A percentile compares a stretch with the other conserved stretches of the same genome.
phyloP scores from a whole-genome alignment of 148 eudicot species.

The Polygonum maritimum region DNA sequence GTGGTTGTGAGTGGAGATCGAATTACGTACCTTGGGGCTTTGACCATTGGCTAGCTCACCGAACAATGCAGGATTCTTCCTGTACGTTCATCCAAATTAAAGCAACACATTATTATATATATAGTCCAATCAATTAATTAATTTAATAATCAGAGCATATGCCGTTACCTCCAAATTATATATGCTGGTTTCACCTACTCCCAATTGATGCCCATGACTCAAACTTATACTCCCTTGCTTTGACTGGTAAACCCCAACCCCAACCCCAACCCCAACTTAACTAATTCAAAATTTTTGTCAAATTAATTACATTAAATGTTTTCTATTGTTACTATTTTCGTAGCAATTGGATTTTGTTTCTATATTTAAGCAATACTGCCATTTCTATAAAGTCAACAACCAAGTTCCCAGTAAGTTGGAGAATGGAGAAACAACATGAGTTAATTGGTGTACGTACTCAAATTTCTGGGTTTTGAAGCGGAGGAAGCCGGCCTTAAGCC shows the following conservation, averaged over 20 bases:
- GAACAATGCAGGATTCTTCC: constrained; percentile 47
- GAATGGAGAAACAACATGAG: no score
- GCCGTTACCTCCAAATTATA: no score
- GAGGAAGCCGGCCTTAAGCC: constrained; percentile 7
- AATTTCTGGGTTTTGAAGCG: constrained; percentile 4
- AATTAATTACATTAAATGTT: not conserved
- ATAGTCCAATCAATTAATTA: no score
- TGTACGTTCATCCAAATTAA: not conserved
- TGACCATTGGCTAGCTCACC: constrained; percentile 50
- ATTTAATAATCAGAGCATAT: no score
- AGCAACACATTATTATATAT: no score
- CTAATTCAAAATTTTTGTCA: no score
- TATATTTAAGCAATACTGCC: not conserved
- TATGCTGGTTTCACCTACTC: not conserved
- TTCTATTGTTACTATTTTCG: not conserved
- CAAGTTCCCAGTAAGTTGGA: not conserved
- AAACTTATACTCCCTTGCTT: not conserved
- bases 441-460: not conserved
- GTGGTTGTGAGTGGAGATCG: no score
- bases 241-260: not conserved
- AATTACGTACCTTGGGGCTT: constrained; percentile 27
- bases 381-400: not conserved
- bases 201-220: not conserved
- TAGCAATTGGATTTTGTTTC: not conserved
- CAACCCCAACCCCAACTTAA: no score